Evolutionary conservation across 1,139 yeast genomes (phyloP), one percentile per base, ranked within the genome.

Genomic region (Yamadazyma atmosphaerica): DNA sequence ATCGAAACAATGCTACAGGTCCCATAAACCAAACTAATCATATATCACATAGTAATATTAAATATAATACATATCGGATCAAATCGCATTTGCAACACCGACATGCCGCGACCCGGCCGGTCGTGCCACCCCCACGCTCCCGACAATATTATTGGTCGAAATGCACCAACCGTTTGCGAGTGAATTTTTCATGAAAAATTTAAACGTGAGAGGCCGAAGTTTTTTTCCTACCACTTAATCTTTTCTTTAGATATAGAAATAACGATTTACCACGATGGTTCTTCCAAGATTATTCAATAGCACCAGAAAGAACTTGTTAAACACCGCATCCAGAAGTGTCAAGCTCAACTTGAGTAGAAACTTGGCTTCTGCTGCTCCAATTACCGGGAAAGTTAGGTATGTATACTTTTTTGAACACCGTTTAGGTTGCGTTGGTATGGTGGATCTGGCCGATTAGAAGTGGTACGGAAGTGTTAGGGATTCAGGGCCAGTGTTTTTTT

Each of bases 231-330:
- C 30, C 36, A 33, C 26, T 18, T 36, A 45, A 43, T 44, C 41
- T 40, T 36, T 43, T 40, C 41, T 37, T 40, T 39, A 38, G 32
- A 23, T 18, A 33, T 31, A 22, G 30, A 35, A 10, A 23, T 23
- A 23, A 6, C 22, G 26, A 23, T 23, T 23, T 8, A 10, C 26
- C n/a, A 23, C 7, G 26, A 81, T 81, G 86, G 86, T 79, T 74
- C 76, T 83, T 72, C 92, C 96, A 72, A 88, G 95, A 83, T 83
- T 88, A 74, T 83, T 86, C 74, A 85, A 89, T 77, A 78, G 88
- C 69, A 47, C 51, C 42, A 81, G 95, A 61, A 89, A 90, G 77
- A 79, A 86, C 69, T 95, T 96, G 63, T 80, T 84, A 73, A 81
- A 82, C 72, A 92, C 92, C 61, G 94, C 92, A 61, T 85, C 82